A percentile compares a stretch with the other conserved stretches of the same genome.
phyloP scores from a whole-genome alignment of 164 flowering plant genomes.

The Vitis amurensis region DNA sequence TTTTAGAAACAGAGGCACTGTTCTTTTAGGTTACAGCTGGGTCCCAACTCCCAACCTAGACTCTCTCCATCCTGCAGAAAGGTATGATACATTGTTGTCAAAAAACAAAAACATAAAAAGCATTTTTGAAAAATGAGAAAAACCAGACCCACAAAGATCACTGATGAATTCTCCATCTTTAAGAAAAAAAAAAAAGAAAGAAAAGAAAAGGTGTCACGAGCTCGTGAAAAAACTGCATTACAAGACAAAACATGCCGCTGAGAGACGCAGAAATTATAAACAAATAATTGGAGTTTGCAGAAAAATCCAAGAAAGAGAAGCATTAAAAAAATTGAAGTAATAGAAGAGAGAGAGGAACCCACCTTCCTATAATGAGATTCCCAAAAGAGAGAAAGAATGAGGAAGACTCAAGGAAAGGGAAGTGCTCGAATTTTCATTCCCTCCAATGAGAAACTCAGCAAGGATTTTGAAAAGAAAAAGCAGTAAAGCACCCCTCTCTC shows the following conservation, averaged over 20 bases:
- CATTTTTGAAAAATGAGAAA: too few relatives aligned
- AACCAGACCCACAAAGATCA: too few relatives aligned
- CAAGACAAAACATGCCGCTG: constrained; percentile 22
- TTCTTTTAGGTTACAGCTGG: background rate
- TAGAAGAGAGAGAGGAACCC: background rate
- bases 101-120: too few relatives aligned
- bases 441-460: constrained; percentile 24
- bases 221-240: constrained; percentile 21
- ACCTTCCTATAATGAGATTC: constrained; percentile 13
- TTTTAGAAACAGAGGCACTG: background rate
- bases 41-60: constrained; percentile 12
- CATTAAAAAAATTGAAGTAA: background rate
- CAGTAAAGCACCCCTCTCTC: background rate
- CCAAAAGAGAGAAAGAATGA: background rate
- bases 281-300: background rate
- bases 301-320: background rate
- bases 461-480: background rate
- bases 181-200: background rate
- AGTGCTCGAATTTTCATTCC: constrained; percentile 8
- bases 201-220: background rate
- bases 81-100: background rate
- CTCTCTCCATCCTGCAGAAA: constrained; percentile 12
- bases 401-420: background rate
- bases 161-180: background rate
- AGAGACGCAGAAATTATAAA: constrained; percentile 5